phyloP scores from a whole-genome alignment of 1,139 yeast species.

The Pichia sp. region DNA sequence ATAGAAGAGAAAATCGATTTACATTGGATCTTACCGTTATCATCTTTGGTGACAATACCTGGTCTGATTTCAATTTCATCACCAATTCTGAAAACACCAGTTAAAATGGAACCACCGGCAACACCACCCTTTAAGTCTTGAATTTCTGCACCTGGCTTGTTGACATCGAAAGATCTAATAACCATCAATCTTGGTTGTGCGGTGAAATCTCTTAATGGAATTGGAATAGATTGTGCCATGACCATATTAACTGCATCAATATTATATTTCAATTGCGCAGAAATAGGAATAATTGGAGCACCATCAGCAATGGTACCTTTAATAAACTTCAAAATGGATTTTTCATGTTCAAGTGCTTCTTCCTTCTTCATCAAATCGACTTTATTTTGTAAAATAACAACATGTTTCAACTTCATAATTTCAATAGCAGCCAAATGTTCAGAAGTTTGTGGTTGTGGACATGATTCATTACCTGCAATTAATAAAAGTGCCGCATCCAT shows the following conservation, averaged over 20 bases:
- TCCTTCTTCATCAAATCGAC: slow-evolving; percentile 99
- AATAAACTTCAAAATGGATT: slow-evolving; percentile 83
- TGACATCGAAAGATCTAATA: slow-evolving; percentile 97
- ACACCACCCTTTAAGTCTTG: slow-evolving; percentile 99
- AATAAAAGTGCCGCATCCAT: slow-evolving; percentile 98
- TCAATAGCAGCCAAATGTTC: slow-evolving; percentile 99
- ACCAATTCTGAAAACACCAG: slow-evolving; percentile 94
- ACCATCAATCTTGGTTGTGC: slow-evolving; percentile 95
- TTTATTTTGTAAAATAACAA: slow-evolving; percentile 92
- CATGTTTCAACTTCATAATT: slow-evolving; percentile 97
- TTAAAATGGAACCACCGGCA: slow-evolving; percentile 97
- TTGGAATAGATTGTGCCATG: slow-evolving; percentile 92
- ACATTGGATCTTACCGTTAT: slow-evolving; percentile 85
- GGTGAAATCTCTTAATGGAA: slow-evolving; percentile 89
- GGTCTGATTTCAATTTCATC: slow-evolving; percentile 99
- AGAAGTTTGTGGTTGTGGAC: slow-evolving; percentile 99
- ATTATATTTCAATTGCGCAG: slow-evolving; percentile 97
- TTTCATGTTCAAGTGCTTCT: slow-evolving; percentile 90
- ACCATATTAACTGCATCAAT: slow-evolving; percentile 98
- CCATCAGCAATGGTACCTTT: slow-evolving; percentile 99
- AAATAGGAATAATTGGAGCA: slow-evolving; percentile 97
- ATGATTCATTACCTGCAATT: slow-evolving; percentile 97
- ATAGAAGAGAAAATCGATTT: slow-evolving; percentile 92
- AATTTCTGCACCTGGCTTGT: slow-evolving; percentile 97
- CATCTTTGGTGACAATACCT: slow-evolving; percentile 93